phyloP scores from a whole-genome alignment of 225 moss, liverwort and hornwort genomes.

The Antitrichia curtipendula region DNA sequence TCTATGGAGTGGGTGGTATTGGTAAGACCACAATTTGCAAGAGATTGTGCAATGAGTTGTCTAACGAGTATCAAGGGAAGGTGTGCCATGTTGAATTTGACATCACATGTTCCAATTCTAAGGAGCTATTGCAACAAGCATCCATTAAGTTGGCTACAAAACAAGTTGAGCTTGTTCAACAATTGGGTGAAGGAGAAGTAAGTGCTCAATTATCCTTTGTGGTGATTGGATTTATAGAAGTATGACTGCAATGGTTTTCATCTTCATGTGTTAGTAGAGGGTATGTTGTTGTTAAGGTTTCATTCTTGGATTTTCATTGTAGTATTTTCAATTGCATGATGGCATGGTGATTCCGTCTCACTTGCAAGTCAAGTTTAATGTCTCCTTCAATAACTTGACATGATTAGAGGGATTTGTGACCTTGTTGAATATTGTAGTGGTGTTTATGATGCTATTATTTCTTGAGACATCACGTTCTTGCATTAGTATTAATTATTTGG shows the following conservation, averaged over 20 bases:
- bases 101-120: neutral
- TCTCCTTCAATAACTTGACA: neutral
- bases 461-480: neutral
- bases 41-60: neutral
- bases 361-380: neutral
- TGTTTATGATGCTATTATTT: neutral
- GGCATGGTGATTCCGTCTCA: neutral
- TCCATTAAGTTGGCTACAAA: too few relatives aligned
- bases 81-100: neutral
- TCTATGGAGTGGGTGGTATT: neutral
- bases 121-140: neutral
- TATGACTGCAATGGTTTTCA: neutral
- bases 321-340: neutral
- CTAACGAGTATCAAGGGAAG: neutral
- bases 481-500: too few relatives aligned
- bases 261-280: neutral
- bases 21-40: neutral
- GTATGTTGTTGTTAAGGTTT: neutral
- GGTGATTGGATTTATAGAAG: neutral
- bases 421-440: neutral
- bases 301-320: neutral
- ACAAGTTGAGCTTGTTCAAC: neutral
- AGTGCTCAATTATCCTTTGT: neutral
- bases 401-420: neutral
- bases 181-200: neutral